Evolutionary conservation across 768 basidiomycete genomes (phyloP).

Genomic region (Dendrothele bispora): DNA sequence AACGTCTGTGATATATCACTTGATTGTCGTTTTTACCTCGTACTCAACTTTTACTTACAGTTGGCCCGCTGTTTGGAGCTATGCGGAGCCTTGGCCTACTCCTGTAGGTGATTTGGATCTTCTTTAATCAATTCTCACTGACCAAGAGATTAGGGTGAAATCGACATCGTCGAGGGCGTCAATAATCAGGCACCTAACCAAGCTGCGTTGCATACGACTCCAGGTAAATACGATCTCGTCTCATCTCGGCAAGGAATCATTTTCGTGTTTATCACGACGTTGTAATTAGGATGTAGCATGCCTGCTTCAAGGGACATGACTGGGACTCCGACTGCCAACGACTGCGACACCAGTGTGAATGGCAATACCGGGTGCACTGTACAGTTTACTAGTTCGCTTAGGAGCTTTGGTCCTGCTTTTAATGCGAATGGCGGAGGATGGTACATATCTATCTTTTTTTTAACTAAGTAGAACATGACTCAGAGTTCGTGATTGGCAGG

Average conservation of each 20-base stretch:
- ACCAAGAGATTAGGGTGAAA: constrained; percentile 35
- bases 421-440: constrained; percentile 37
- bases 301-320: background rate
- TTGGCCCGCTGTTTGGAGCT: constrained; percentile 60
- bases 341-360: constrained; percentile 38
- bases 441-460: constrained; percentile 14
- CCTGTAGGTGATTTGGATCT: constrained; percentile 22
- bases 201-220: constrained; percentile 46
- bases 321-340: constrained; percentile 19
- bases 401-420: constrained; percentile 18
- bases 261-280: background rate
- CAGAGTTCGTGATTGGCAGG: constrained; percentile 22
- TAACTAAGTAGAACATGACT: too few species aligned
- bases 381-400: background rate
- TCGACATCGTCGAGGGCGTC: constrained; percentile 57
- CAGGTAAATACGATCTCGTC: constrained; percentile 21
- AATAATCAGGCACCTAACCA: constrained; percentile 46
- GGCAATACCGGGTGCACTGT: constrained; percentile 39
- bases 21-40: background rate
- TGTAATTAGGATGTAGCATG: constrained; percentile 2
- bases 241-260: background rate
- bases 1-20: constrained; percentile 18
- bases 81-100: constrained; percentile 48
- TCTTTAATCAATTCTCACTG: background rate
- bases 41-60: background rate